Base-by-base conservation (phyloP, 352 stramenopile species). In the Phytophthora capsici region DNA sequence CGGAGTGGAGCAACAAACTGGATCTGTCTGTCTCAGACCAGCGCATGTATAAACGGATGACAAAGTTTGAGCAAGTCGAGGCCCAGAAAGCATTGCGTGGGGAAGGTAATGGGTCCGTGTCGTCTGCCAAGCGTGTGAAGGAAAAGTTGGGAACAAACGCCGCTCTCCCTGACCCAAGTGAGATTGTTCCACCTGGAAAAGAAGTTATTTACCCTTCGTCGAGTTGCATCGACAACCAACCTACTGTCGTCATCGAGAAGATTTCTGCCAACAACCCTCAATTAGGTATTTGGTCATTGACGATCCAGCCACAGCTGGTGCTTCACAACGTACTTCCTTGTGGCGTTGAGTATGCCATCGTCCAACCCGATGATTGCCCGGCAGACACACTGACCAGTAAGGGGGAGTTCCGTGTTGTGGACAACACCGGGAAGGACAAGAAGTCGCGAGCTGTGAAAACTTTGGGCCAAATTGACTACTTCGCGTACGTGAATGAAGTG, bases 241-340 rank as follows among this genome's bases (percentile, higher is more conserved):
- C 88, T 3, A 95, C 86, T 3, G 40, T 83, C 16, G 87, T 94
- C 0, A 69, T 92, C 28, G 87, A 95, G 55, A 92, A 77, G 54
- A 82, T 90, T 51, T 87, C 80, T 19, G 64, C 68, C 19, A 95
- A 95, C 58, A 75, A 86, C 51, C 14, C 68, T 1, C 57, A 69
- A 10, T 56, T 93, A 20, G 81, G 86, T 19, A 82, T 65, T 7
- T 96, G 87, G 86, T 88, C 75, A 30, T 69, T 96, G 30, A 86
- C 89, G 10, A 90, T 96, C 59, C 80, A 90, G 55, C 87, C 88
- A 16, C 88, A 96, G 61, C 47, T 96, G 23, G 66, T 92, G 28
- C 62, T 96, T 22, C 74, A 92, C 54, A 96, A 96, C 38, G 77
- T 94, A 36, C 69, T 96, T 41, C 88, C 88, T 13, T 94, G 86